Base-by-base conservation (phyloP, 805 yeast species). In the Wickerhamomyces sydowiorum region DNA sequence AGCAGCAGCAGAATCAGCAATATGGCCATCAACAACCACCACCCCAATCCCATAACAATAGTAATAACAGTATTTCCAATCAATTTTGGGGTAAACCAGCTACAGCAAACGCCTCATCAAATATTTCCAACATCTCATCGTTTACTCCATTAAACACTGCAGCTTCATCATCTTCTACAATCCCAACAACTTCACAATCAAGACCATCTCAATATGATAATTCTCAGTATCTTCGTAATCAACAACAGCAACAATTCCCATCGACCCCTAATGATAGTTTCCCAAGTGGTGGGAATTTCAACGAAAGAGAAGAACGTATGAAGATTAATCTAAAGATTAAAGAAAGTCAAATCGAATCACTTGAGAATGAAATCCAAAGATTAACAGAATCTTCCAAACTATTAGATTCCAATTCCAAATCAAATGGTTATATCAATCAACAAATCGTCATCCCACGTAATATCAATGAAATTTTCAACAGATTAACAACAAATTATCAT, bases 301-400 rank as follows among this genome's bases (percentile, higher is more conserved):
- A 37, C 18, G 43, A 38, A 1, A 54, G 48, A 14, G 63, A 59
- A 3, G 76, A 73, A 36, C 60, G 65, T 40, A 57, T 75, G 42
- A 72, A 70, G 49, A 59, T 75, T 37, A 78, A 78, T 47, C 53
- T 82, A 39, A 70, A 70, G 43, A 61, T 80, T 39, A 82, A 80
- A 54, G 78, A 81, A 36, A 62, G 70, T 1, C 71, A 73, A 32
- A 70, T 75, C 30, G 67, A 68, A 33, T 63, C 70, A 3, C 53
- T 76, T 27, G 75, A 74, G 48, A 54, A 53, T 22, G 80, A 75
- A 42, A 59, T 73, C 13, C 64, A 66, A 36, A 61, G 61, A 32
- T 45, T 68, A 38, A 68, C 62, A 34, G 62, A 61, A 41, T 48
- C 53, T n/a, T 25, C 43, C 19, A 40, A 35, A 29, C 23, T 30